phyloP scores from a whole-genome alignment of 306 rosid species.

The Sicyos edulis region DNA sequence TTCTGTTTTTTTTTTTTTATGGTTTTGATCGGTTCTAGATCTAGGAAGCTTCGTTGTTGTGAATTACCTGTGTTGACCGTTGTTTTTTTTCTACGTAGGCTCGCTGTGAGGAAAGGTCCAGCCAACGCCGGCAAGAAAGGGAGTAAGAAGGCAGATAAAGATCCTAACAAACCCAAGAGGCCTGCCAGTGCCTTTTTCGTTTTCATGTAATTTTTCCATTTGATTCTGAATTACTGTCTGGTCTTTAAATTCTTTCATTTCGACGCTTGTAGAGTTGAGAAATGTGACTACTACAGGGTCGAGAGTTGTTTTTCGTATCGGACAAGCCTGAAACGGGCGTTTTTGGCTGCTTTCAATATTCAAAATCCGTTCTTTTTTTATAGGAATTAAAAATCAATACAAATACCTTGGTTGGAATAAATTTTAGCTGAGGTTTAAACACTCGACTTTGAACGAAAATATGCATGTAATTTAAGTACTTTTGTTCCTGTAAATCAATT shows the following conservation, averaged over 20 bases:
- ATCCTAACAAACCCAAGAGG: constrained; percentile 91
- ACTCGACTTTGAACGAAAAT: not conserved
- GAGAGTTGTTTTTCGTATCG: too few species aligned
- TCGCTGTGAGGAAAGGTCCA: constrained; percentile 61
- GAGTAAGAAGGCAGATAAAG: constrained; percentile 53
- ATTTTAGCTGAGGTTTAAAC: too few species aligned
- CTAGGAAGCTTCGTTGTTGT: too few species aligned
- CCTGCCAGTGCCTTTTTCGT: constrained; percentile 90
- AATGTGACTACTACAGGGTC: not conserved
- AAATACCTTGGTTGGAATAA: not conserved
- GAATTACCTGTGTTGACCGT: not conserved
- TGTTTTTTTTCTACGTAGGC: constrained; percentile 29
- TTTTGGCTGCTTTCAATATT: too few species aligned
- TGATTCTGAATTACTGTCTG: not conserved
- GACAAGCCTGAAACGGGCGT: too few species aligned
- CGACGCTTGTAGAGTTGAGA: not conserved
- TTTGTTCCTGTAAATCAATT: not conserved
- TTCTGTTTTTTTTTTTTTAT: not conserved
- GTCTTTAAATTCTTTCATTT: not conserved
- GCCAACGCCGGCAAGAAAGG: constrained; percentile 28
- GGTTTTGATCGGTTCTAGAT: too few species aligned
- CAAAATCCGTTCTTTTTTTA: too few species aligned
- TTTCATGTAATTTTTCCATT: constrained; percentile 39
- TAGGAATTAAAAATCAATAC: not conserved
- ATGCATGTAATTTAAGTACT: not conserved